Percentiles rank a stretch among this genome's conserved stretches.
These are phyloP conservation scores for Thelonectria discophora DNA, from an alignment of 2,329 filamentous ascomycete genomes.

Conservation along the genomic window DNA sequence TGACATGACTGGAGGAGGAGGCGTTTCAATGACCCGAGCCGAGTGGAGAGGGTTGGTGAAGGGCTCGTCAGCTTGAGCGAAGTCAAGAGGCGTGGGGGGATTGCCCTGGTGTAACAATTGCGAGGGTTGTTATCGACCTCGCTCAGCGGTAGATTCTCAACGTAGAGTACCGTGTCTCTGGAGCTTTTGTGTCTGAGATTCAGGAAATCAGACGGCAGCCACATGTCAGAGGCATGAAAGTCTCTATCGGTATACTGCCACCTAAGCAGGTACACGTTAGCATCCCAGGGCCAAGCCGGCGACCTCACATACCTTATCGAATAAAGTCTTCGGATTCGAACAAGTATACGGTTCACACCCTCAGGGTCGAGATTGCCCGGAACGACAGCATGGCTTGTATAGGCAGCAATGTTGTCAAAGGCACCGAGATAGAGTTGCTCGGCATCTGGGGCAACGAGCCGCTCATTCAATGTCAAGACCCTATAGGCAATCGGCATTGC, in stretches of 20 bases:
- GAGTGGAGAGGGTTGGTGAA: constrained; percentile 52
- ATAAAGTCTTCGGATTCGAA: constrained; percentile 47
- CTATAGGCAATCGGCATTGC: constrained; percentile 55
- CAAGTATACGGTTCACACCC: constrained; percentile 49
- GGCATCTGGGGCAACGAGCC: constrained; percentile 48
- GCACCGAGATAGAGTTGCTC: constrained; percentile 45
- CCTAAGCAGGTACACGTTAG: constrained; percentile 40
- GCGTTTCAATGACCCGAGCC: constrained; percentile 53
- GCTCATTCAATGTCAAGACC: constrained; percentile 49
- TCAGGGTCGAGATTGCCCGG: constrained; percentile 51
- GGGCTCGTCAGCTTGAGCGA: constrained; percentile 54
- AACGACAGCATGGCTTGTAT: constrained; percentile 54
- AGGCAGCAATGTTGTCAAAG: constrained; percentile 47
- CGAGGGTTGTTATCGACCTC: constrained; percentile 47
- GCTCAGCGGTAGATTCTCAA: constrained; percentile 54
- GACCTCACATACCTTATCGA: constrained; percentile 50
- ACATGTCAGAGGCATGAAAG: constrained; percentile 39
- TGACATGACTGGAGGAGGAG: constrained; percentile 50
- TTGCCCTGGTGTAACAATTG: constrained; percentile 49
- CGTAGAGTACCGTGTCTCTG: constrained; percentile 46
- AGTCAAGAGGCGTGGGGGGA: constrained; percentile 50
- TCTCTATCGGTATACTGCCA: constrained; percentile 51
- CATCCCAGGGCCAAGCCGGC: neutral
- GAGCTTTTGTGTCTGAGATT: constrained; percentile 42
- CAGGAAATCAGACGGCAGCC: constrained; percentile 53